A percentile compares a stretch with the other conserved stretches of the same genome.
These are phyloP conservation scores for Nakazawaea peltata DNA, from an alignment of 805 yeast genomes.

Conservation along the genomic window DNA sequence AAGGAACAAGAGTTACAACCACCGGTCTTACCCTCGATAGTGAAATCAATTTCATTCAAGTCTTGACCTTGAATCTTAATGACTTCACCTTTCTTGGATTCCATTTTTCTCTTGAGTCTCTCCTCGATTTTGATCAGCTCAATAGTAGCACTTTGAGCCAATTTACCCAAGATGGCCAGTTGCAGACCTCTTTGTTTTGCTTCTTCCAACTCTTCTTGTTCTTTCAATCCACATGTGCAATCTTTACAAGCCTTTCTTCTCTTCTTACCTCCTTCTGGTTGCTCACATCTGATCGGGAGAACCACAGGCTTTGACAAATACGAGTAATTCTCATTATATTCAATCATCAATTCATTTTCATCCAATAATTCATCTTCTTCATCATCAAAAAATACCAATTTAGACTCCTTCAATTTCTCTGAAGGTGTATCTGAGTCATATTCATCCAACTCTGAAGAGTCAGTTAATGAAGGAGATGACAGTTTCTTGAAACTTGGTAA, in stretches of 20 bases:
- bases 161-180: conserved; percentile 32
- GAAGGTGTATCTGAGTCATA: conserved; percentile 34
- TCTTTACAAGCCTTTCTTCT: conserved; percentile 95
- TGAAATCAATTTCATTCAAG: conserved; percentile 85
- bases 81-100: conserved; percentile 16
- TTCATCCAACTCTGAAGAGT: conserved; percentile 32
- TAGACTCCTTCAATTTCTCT: conserved; percentile 35
- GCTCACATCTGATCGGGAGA: conserved; percentile 53
- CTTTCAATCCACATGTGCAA: conserved; percentile 95
- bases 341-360: conserved; percentile 45
- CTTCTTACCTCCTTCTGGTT: conserved; percentile 38
- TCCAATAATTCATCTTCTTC: conserved; percentile 38
- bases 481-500: conserved; percentile 20
- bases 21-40: conserved; percentile 94
- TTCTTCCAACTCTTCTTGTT: conserved; percentile 66
- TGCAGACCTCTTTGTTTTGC: conserved; percentile 34
- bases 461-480: conserved; percentile 30
- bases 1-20: conserved; percentile 96
- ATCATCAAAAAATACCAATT: conserved; percentile 48
- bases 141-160: conserved; percentile 43
- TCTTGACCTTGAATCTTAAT: conserved; percentile 59
- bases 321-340: conserved; percentile 16
- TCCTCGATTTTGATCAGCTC: conserved; percentile 51
- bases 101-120: conserved; percentile 25
- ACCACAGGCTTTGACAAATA: conserved; percentile 27